Evolutionary conservation across 148 eudicot species (phyloP), one percentile per base, ranked within the genome.

Genomic region (Vaccinium darrowii): DNA sequence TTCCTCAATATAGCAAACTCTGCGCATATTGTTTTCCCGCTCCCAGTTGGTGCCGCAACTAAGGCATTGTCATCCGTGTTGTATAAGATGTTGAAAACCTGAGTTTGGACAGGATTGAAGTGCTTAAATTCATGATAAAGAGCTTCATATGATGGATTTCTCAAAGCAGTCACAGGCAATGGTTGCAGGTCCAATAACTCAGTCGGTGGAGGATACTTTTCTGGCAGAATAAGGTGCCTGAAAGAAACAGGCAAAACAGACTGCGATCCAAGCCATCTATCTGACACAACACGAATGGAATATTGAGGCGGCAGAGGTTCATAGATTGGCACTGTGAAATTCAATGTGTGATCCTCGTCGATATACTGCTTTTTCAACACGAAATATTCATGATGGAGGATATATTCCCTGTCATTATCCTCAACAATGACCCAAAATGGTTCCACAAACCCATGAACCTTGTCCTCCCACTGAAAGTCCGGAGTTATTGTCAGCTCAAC

Each of bases 91-190:
- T 94, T 94, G 89, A 95, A 95, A 77, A 95, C 98, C 88, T 94
- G 98, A 43, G 98, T 95, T 90, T 95, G 98, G n/a, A 95, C 94
- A 74, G 98, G 98, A 89, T 95, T 95, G 83, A 95, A 95, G 87
- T 94, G 98, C 87, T 91, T 91, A 82, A 95, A 92, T 72, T 93
- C 93, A 73, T 91, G 92, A 90, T 94, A 95, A 52, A 95, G 95
- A 72, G 96, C 89, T 90, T 95, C 98, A 84, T 94, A 95, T 27
- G 92, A 89, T 9, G 96, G 91, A 86, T 95, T 95, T 83, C 98
- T 90, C 81, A 95, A 81, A n/a, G 98, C 98, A 82, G 95, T 95
- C 67, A 95, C 98, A 33, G 98, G 98, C 43, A 95, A 84, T 2
- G 98, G 98, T 81, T 95, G 98, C 92, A 95, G 88, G 86, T 95